Conservation (phyloP, 495 filamentous ascomycete species). For the Tetracladium marchalianum region DNA sequence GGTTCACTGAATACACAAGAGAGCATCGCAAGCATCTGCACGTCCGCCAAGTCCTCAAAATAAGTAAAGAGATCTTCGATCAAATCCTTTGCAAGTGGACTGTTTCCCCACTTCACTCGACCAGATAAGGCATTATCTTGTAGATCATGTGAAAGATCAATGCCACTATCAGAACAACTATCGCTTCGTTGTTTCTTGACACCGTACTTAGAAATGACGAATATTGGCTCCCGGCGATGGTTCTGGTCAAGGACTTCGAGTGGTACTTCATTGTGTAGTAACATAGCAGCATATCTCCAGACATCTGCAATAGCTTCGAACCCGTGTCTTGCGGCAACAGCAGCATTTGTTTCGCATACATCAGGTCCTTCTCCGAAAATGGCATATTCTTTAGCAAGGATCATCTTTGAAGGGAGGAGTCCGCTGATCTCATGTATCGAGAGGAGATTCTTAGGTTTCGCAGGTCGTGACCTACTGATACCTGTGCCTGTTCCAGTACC, state of each 20-base stretch:
- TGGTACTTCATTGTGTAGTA: slow-evolving; percentile 67
- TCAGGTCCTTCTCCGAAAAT: slow-evolving; percentile 74
- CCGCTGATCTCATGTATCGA: slow-evolving; percentile 59
- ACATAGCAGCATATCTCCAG: slow-evolving; percentile 70
- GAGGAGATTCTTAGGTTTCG: slow-evolving; percentile 44
- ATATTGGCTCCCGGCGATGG: slow-evolving; percentile 39
- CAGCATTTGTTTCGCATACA: slow-evolving; percentile 75
- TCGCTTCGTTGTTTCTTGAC: slow-evolving; percentile 22
- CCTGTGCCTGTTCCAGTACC: slow-evolving; percentile 41
- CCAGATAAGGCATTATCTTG: slow-evolving; percentile 32
- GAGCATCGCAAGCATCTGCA: slow-evolving; percentile 94
- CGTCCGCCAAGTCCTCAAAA: slow-evolving; percentile 69
- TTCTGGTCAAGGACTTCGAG: slow-evolving; percentile 48
- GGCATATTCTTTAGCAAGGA: slow-evolving; percentile 66
- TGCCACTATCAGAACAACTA: slow-evolving; percentile 38
- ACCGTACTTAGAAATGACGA: slow-evolving; percentile 48
- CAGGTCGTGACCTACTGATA: slow-evolving; percentile 29
- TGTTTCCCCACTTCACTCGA: slow-evolving; percentile 74
- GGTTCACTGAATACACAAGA: slow-evolving; percentile 77
- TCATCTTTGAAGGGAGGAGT: slow-evolving; percentile 64
- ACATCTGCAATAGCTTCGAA: slow-evolving; percentile 67
- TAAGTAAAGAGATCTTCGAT: slow-evolving; percentile 61
- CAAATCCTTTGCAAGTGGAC: slow-evolving; percentile 71
- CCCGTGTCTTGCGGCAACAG: slow-evolving; percentile 64
- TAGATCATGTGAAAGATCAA: slow-evolving; percentile 24